Base-by-base conservation (phyloP, 345 rosid species). In the Linum usitatissimum region DNA sequence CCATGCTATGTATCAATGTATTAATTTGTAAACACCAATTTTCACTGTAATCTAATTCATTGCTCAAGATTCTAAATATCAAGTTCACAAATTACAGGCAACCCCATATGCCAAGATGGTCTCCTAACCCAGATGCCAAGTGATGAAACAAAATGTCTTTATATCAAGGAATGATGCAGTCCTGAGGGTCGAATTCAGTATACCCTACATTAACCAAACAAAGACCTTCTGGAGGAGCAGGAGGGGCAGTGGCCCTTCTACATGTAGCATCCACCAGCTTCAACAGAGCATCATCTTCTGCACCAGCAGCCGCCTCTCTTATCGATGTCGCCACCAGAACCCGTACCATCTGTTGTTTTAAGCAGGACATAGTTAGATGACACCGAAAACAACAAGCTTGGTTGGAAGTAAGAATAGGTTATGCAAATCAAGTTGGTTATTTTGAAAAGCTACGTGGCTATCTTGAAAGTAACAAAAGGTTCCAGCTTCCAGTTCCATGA, bases 301-400 rank as follows among this genome's bases (percentile, higher is more conserved):
- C 93, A 60, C 90, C 96, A 12, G 92, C 97, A 63, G 87, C 96
- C 65, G 95, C 99, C 80, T 93, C 99, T 60, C 97, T 79, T 68
- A 93, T 75, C 14, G 90, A 75, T 56, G 96, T 87, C 14, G 97
- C 95, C 60, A 90, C 96, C 38, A 87, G 90, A 66, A 93, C 97
- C 39, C 92, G 84, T 49, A 90, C 97, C 95, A 90, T 90, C 97
- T 90, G 73, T 34, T 38, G 18, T 18, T 45, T 45, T 6, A 40
- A 30, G 53, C 34, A 45, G 54, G 18, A 5, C 53, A 45, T 53
- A n/a, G n/a, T n/a, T n/a, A n/a, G n/a, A n/a, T n/a, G n/a, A 61
- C 23, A 64, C 31, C 59, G 58, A 64, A 30, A 14, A 23, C 6
- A 57, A 19, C 13, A 19, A 13, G 9, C 17, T 57, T 7, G 19